Evolutionary conservation across 176 grass and related monocot genomes (phyloP), one percentile per base, ranked within the genome.

Genomic region (Dendrocalamus sinicus): DNA sequence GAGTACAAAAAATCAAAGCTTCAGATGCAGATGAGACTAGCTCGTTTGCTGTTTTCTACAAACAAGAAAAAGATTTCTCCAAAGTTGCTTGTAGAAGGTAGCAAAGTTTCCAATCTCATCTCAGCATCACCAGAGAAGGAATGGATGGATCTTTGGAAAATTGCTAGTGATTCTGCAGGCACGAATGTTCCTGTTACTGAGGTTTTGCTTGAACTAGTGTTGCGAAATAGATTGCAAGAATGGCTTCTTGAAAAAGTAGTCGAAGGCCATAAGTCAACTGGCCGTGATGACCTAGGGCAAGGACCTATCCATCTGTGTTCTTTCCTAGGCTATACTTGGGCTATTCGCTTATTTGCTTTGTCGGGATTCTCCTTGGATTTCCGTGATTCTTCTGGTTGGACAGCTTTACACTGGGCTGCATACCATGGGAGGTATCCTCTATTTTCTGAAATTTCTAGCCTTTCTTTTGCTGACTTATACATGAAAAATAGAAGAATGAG

Each of bases 291-390:
- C 84, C 83, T 86, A 78, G 96, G 96, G 30, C 93, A 99, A 86
- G 96, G 96, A 78, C 81, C 92, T 79, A 96, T 99, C 66, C 96
- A 99, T 89, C 82, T 99, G 14, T 99, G 96, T 91, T 91, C 84
- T 80, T 94, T 92, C 81, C 86, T 99, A 78, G 86, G 91, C 70
- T 99, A 99, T 96, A 85, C 87, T 70, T 99, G 96, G 96, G 90
- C 91, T 47, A 79, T 92, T 82, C 85, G 85, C 64, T 81, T 96
- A 57, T 96, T 92, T 99, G 84, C 88, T 67, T 75, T 88, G 15
- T 99, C 93, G 0, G 91, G 91, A 46, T 90, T 96, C 52, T 99
- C 96, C 64, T 90, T 99, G 81, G 96, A 99, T 91, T 99, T 99
- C 75, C 94, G 96, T 26, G 96, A 99, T 92, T 81, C 91, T 88